Evolutionary conservation across 2,329 filamentous ascomycete genomes (phyloP), one percentile per base, ranked within the genome.

Genomic region (Penicillium janthinellum): DNA sequence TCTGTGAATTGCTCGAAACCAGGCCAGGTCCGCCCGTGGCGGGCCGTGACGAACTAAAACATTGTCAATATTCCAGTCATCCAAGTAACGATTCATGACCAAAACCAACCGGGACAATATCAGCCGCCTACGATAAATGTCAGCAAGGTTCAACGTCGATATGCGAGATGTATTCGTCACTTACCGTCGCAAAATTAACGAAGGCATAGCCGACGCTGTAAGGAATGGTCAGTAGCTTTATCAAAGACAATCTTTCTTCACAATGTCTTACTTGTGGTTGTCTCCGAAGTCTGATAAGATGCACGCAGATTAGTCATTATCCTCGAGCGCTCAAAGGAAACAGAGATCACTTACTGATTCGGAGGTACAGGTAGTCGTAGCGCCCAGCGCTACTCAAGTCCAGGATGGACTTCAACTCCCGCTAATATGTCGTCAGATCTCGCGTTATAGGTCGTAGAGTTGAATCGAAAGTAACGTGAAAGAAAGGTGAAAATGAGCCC

Each of bases 301-400:
- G 28, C 34, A 49, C 15, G n/a, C 4, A 35, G 8, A 4, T 35
- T 20, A 35, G 31, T 10, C 25, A 7, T 35, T 11, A 47, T 12
- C 34, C 8, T 41, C 31, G 34, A 42, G 53, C 51, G 38, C 11
- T 25, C 17, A 55, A 42, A 49, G 22, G 57, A 47, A 45, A n/a
- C 28, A 17, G 42, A 25, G 12, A 25, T 14, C 28, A 63, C 73
- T 69, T 69, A 81, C 86, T 85, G 68, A 98, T 98, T 41, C 95
- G 88, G 54, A 98, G 79, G 74, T 99, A 99, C 82, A 96, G 87
- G 75, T 98, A 98, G 72, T 98, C 93, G 73, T 96, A 98, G 63
- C 89, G 88, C 34, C 92, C 92, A 77, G 84, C 86, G 73, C 88
- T 91, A 15, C 88, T 90, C 63, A 89, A 83, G 70, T 97, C 91